Evolutionary conservation across 805 yeast species (phyloP).

Genomic region (Wilhelminamyces savonicus): DNA sequence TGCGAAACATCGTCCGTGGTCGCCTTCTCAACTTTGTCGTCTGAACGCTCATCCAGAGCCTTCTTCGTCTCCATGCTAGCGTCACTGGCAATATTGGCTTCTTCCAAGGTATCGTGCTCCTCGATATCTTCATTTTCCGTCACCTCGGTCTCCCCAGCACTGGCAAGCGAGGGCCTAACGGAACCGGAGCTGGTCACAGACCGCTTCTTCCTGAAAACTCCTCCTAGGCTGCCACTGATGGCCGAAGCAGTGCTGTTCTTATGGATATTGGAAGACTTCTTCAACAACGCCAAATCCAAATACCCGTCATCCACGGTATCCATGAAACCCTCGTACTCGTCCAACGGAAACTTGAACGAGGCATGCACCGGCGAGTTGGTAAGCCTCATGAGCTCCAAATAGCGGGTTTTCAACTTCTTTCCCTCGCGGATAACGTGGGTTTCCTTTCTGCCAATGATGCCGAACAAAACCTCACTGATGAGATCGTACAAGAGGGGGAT

Average conservation of each 20-base stretch:
- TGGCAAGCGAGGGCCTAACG: neutral
- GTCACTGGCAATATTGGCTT: too few relatives aligned
- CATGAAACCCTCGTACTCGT: slow-evolving; percentile 49
- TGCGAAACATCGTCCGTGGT: too few relatives aligned
- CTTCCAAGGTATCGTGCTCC: too few relatives aligned
- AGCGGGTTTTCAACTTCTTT: slow-evolving; percentile 25
- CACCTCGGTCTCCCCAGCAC: neutral
- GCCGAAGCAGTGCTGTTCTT: slow-evolving; percentile 15
- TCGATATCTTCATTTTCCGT: neutral
- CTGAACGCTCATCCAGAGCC: too few relatives aligned
- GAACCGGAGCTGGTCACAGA: slow-evolving; percentile 2
- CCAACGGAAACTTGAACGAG: slow-evolving; percentile 32
- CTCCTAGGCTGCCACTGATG: too few relatives aligned
- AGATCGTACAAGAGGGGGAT: slow-evolving; percentile 67
- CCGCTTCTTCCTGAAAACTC: slow-evolving; percentile 13
- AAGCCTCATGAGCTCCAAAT: slow-evolving; percentile 16
- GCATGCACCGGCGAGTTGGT: slow-evolving; percentile 17
- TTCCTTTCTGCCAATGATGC: slow-evolving; percentile 65
- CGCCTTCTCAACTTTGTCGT: too few relatives aligned
- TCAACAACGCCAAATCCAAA: slow-evolving; percentile 48
- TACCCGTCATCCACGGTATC: slow-evolving; percentile 62
- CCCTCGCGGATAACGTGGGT: slow-evolving; percentile 39
- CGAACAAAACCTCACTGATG: slow-evolving; percentile 62
- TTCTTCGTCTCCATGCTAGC: too few relatives aligned
- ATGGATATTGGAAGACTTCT: slow-evolving; percentile 34